Base-by-base conservation (phyloP, 129 eudicot species). In the Pittosporum tobira region DNA sequence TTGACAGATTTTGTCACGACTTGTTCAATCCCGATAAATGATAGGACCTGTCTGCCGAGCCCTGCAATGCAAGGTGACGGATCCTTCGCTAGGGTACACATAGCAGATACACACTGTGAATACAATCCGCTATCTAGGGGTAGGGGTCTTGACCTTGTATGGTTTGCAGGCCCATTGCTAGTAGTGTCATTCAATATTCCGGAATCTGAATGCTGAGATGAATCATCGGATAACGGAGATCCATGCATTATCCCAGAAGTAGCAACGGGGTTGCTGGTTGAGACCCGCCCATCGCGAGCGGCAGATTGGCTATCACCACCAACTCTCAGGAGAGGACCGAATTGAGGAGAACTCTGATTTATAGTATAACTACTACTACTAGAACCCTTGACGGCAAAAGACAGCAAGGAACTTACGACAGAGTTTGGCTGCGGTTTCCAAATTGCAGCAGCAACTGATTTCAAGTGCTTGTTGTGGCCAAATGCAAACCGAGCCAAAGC, bases 401-500 rank as follows among this genome's bases (percentile, higher is more conserved):
- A 73, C 22, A 87, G 88, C 45, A 86, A 68, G 51, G 94, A 74
- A 58, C 81, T 73, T 13, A 91, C 61, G 48, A 81, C 87, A 56
- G 90, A 75, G 56, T 74, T 77, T 0, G 94, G 56, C 69, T 86
- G 99, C 62, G 96, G 87, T 65, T 81, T 91, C 87, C 89, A 91
- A 55, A 74, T 70, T 66, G 83, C 85, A 48, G 94, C 94, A 37
- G 99, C 99, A 45, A 91, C 83, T 48, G 94, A 69, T 76, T 91
- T 91, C 48, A 91, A 72, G 71, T 91, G 87, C 68, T 84, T 77
- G 72, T 81, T 91, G 81, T 91, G 96, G 60, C 94, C 94, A 73
- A 91, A 87, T 14, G 99, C 94, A 77, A 91, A 91, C 21, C 99
- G 94, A 5, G 96, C 75, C 62, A 91, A 68, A 71, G 99, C 99